These are phyloP conservation scores for Macrophomina tecta DNA, from an alignment of 2,329 filamentous ascomycete genomes.

Conservation along the genomic window DNA sequence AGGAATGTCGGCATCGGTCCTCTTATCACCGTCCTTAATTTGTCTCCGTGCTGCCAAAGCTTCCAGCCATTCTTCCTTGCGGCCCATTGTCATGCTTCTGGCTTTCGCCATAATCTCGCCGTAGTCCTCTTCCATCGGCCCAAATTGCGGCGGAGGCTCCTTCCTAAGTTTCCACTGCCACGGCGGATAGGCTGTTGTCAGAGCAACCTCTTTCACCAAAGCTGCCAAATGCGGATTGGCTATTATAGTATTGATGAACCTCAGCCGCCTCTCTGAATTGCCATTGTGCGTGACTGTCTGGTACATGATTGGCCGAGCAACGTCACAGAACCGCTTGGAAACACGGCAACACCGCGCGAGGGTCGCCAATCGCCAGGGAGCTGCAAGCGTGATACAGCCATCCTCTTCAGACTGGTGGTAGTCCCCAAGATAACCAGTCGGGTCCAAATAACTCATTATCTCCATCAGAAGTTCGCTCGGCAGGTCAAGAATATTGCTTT, in stretches of 20 bases:
- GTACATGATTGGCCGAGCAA: not conserved
- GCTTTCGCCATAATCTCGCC: not conserved
- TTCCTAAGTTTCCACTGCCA: not conserved
- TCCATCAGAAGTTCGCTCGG: not conserved
- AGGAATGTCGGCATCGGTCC: not conserved
- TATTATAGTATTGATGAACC: not conserved
- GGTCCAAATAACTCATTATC: not conserved
- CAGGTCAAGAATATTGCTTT: not conserved
- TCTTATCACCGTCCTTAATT: not conserved
- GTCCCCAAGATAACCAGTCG: not conserved
- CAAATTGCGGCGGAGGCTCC: not conserved
- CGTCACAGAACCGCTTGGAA: not conserved
- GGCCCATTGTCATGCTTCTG: not conserved
- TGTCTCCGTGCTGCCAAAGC: not conserved
- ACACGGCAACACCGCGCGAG: not conserved
- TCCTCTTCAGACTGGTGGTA: not conserved
- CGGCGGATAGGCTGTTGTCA: not conserved
- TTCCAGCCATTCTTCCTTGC: not conserved
- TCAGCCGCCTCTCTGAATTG: not conserved
- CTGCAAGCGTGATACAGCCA: not conserved
- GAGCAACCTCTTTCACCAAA: not conserved
- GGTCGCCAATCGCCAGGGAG: not conserved
- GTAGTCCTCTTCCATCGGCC: not conserved
- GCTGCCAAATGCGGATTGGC: not conserved
- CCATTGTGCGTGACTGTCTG: not conserved